A percentile compares a stretch with the other conserved stretches of the same genome.
phyloP scores from a whole-genome alignment of 805 yeast species.

The Myxozyma udenii region DNA sequence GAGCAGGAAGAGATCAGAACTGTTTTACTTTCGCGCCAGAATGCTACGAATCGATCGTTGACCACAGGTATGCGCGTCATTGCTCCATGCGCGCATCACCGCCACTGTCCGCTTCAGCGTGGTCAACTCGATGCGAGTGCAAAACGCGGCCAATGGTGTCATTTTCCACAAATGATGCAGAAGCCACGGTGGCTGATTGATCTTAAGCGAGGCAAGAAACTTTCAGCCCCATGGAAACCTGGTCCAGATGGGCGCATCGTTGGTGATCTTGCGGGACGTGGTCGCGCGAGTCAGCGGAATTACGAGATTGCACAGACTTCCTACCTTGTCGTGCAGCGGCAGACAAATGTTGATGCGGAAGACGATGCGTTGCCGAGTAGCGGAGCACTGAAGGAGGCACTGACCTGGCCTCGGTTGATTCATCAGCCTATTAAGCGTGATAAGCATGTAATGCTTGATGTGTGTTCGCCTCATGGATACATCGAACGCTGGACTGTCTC shows the following conservation, averaged over 20 bases:
- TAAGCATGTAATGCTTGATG: slow-evolving; percentile 74
- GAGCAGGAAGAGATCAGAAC: background rate
- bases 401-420: slow-evolving; percentile 70
- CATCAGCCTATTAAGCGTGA: slow-evolving; percentile 71
- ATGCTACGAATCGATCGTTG: background rate
- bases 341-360: slow-evolving; percentile 40
- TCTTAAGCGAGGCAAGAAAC: slow-evolving; percentile 72
- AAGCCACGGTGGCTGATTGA: slow-evolving; percentile 82
- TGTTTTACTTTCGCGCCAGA: background rate
- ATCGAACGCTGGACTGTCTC: slow-evolving; percentile 87
- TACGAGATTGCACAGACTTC: slow-evolving; percentile 65
- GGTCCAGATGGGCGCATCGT: slow-evolving; percentile 54
- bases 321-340: slow-evolving; percentile 65
- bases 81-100: slow-evolving; percentile 91
- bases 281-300: slow-evolving; percentile 64
- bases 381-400: slow-evolving; percentile 25
- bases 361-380: background rate
- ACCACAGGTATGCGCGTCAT: slow-evolving; percentile 49
- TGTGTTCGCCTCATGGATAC: slow-evolving; percentile 76
- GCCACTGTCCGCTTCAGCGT: slow-evolving; percentile 78
- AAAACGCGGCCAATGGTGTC: slow-evolving; percentile 62
- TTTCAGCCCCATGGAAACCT: slow-evolving; percentile 53
- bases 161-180: slow-evolving; percentile 64
- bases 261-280: slow-evolving; percentile 54
- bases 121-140: slow-evolving; percentile 64